A percentile compares a stretch with the other conserved stretches of the same genome.
These are phyloP conservation scores for Mycena vulgaris DNA, from an alignment of 768 basidiomycete species.

Conservation along the genomic window DNA sequence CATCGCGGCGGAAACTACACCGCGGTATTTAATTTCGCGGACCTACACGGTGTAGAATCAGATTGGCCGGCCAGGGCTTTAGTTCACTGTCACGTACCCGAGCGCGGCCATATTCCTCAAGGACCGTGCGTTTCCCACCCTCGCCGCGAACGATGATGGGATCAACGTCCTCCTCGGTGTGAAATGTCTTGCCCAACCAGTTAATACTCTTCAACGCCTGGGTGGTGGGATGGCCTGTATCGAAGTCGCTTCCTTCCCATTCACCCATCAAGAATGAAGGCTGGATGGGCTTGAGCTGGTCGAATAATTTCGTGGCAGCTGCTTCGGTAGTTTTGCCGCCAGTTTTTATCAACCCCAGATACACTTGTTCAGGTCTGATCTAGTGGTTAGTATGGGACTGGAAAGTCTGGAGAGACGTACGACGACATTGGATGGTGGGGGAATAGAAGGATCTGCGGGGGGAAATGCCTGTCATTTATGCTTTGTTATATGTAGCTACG, in stretches of 20 bases:
- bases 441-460: not conserved
- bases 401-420: not conserved
- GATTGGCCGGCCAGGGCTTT: too few relatives aligned
- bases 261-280: slow-evolving; percentile 18
- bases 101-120: not conserved
- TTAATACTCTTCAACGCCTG: slow-evolving; percentile 4
- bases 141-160: slow-evolving; percentile 14
- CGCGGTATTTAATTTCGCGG: slow-evolving; percentile 22
- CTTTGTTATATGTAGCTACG: not conserved
- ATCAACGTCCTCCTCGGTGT: slow-evolving; percentile 15
- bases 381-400: not conserved
- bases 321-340: not conserved
- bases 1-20: slow-evolving; percentile 18
- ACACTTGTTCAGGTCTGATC: slow-evolving; percentile 15
- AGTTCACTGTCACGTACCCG: not conserved
- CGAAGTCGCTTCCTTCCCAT: slow-evolving; percentile 20
- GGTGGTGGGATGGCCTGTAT: slow-evolving; percentile 11
- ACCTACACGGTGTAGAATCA: not conserved
- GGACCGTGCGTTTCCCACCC: not conserved
- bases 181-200: slow-evolving; percentile 24
- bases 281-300: slow-evolving; percentile 22
- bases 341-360: slow-evolving; percentile 7
- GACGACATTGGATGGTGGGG: slow-evolving; percentile 2
- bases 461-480: too few relatives aligned
- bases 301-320: slow-evolving; percentile 5